Base-by-base conservation (phyloP, 139 green algal genomes). In the Trebouxia sp. region DNA sequence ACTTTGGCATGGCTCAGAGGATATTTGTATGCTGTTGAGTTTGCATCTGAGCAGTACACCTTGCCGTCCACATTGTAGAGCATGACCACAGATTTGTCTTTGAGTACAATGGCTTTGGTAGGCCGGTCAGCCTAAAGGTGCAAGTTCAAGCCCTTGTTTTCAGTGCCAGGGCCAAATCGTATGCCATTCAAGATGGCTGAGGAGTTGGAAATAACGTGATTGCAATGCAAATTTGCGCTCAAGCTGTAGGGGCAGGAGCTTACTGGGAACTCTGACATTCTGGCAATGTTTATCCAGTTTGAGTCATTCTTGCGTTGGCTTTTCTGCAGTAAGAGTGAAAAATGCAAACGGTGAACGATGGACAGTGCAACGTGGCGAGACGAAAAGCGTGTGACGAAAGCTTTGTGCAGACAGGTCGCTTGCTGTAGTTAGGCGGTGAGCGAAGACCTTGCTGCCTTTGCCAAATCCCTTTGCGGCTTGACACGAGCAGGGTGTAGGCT, bases 11-110 rank as follows among this genome's bases (percentile, higher is more conserved):
- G 84, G 1, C 82, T 84, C 1, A 93, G 75, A 7, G 90, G 90
- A 38, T 89, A 93, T 69, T 93, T 45, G 69, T 83, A 94, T 0
- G 91, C 91, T 5, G 91, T 94, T 24, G 70, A 86, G 80, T 93
- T 94, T 28, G 88, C 89, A 70, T 91, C 87, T 30, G 50, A 85
- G 81, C 87, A 93, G 51, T 86, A 94, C 3, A 92, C 47, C 0
- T 76, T 38, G 2, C 65, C 65, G 15, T 78, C 30, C 12, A 80
- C 58, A 72, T 85, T 42, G 76, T 84, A 88, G 51, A 92, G 47
- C 55, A 85, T 80, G 28, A 87, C 85, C 3, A 85, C 88, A 20
- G 82, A 85, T 28, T 83, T 85, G 50, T 85, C 79, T 17, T 67
- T 65, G 9, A 92, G 82, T 35, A 91, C 89, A 39, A 90, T 65